Evolutionary conservation across 2,329 filamentous ascomycete species (phyloP), one percentile per base, ranked within the genome.

Genomic region (Xylaria sp.): DNA sequence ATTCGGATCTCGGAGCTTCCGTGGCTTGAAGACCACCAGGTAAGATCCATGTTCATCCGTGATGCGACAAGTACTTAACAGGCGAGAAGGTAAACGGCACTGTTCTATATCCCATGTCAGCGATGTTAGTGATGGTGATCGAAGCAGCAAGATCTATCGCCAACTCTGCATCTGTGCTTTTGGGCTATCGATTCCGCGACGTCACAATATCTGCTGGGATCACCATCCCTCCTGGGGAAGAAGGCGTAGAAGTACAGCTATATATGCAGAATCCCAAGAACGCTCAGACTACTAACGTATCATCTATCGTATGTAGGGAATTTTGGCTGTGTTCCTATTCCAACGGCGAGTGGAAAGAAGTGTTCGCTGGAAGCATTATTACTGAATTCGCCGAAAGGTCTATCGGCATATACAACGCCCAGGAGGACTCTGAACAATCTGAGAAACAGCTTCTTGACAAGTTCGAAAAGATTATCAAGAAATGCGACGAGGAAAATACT

Each of bases 21-120:
- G 1, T 82, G 81, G 81, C 63, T 83, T 9, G 66, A 67, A 2
- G 79, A 81, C 44, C 81, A 83, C 6, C 13, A 63, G 41, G 57
- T 50, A 20, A 31, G 23, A 20, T 25, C 15, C 10, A 28, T 28
- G 50, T 8, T 18, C 12, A 28, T 28, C 20, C 13, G 50, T 10
- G 10, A 3, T 52, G 20, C 15, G 5, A 20, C 25, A 50, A 10
- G 46, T 20, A 20, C 18, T 50, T 7, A 52, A 52, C 25, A 20
- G 12, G 8, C 9, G 9, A 28, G 28, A 7, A 58, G 39, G 20
- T 58, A 6, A 31, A 44, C 18, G 39, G 56, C 18, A 23, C 20
- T 8, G 13, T 57, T 10, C 31, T 57, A 12, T 57, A 57, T 28
- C 52, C 52, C 8, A 28, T 64, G 1, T 44, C 41, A n/a, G 41